Evolutionary conservation across 768 basidiomycete species (phyloP).

Genomic region (Rhodotorula paludigena): DNA sequence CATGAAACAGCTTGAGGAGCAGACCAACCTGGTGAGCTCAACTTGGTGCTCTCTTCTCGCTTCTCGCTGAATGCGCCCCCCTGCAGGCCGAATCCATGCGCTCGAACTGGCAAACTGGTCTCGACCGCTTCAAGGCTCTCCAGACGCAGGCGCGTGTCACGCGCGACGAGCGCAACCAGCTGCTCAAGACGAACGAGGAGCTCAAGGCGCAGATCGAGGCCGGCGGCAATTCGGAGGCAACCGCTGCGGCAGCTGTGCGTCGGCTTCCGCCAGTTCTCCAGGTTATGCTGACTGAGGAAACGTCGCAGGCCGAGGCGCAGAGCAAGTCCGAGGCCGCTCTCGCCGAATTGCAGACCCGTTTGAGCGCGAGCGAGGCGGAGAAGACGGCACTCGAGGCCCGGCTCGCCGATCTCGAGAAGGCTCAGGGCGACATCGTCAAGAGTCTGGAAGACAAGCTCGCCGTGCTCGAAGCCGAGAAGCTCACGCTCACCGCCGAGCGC

Average conservation of each 20-base stretch:
- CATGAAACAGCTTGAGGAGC: constrained; percentile 16
- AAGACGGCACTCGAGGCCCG: constrained; percentile 14
- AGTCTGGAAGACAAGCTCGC: constrained; percentile 6
- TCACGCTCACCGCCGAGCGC: constrained; percentile 2
- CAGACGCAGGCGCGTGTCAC: constrained; percentile 35
- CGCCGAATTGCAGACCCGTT: constrained; percentile 16
- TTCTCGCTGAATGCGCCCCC: background rate
- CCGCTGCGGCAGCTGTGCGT: constrained; percentile 5
- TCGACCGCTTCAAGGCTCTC: constrained; percentile 40
- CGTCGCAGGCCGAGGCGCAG: constrained; percentile 13
- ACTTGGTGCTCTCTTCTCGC: background rate
- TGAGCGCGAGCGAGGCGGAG: constrained; percentile 14
- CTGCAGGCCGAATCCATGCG: constrained; percentile 27
- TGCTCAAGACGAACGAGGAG: constrained; percentile 44
- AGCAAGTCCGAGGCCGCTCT: constrained; percentile 17
- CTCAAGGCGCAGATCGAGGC: constrained; percentile 39
- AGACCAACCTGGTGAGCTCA: constrained; percentile 15
- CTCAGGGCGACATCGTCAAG: constrained; percentile 4
- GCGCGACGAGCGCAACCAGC: constrained; percentile 34
- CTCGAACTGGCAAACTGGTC: constrained; percentile 21
- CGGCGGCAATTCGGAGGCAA: constrained; percentile 4
- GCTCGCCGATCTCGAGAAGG: background rate
- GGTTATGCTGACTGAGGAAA: background rate
- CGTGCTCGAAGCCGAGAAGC: constrained; percentile 11
- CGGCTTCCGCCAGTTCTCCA: background rate